phyloP scores from a whole-genome alignment of 169 alveolate genomes.

The Plasmodium gaboni region DNA sequence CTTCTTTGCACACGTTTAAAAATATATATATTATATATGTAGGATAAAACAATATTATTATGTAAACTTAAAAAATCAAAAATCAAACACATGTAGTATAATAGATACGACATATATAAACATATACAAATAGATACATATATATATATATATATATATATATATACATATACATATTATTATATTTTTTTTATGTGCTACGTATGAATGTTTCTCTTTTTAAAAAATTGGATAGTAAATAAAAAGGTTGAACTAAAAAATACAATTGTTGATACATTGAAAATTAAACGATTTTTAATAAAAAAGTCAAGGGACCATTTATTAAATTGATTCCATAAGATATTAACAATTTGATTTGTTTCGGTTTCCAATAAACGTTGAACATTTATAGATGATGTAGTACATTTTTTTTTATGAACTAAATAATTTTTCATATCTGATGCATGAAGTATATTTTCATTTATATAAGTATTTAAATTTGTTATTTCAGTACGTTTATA shows the following conservation, averaged over 20 bases:
- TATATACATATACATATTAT: too few relatives aligned
- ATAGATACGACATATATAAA: too few relatives aligned
- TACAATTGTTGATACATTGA: conserved; percentile 15
- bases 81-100: too few relatives aligned
- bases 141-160: too few relatives aligned
- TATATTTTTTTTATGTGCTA: too few relatives aligned
- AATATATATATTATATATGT: too few relatives aligned
- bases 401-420: conserved; percentile 24
- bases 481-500: conserved; percentile 59
- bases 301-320: not conserved
- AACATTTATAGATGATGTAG: conserved; percentile 22
- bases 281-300: conserved; percentile 6
- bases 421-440: not conserved
- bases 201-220: conserved; percentile 1
- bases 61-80: too few relatives aligned
- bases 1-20: too few relatives aligned
- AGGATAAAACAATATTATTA: too few relatives aligned
- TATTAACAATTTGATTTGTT: not conserved
- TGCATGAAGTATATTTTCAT: conserved; percentile 26
- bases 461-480: conserved; percentile 49
- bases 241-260: conserved; percentile 48
- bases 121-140: too few relatives aligned
- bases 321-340: not conserved
- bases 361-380: not conserved
- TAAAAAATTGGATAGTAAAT: conserved; percentile 9